Evolutionary conservation across 2,329 filamentous ascomycete genomes (phyloP).

Genomic region (Cordyceps pruinosa): DNA sequence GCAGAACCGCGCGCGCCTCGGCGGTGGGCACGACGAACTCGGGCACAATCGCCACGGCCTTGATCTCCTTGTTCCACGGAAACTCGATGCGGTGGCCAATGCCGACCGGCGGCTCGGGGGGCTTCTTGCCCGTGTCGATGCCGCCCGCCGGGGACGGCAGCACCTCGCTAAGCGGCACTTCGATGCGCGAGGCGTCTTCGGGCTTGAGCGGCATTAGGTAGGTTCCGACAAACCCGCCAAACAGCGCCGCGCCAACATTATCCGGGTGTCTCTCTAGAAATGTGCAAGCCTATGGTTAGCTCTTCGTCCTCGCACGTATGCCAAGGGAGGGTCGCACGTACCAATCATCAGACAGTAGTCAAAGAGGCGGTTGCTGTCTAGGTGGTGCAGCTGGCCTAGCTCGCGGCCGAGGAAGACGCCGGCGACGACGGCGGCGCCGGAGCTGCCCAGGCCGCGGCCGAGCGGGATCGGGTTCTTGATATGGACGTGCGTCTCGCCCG

Average conservation of each 20-base stretch:
- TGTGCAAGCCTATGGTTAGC: not conserved
- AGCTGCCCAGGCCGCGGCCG: slow-evolving; percentile 87
- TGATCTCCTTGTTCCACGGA: slow-evolving; percentile 88
- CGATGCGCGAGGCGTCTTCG: slow-evolving; percentile 80
- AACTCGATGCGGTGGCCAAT: slow-evolving; percentile 98
- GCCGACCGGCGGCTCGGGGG: slow-evolving; percentile 80
- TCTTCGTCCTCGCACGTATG: not conserved
- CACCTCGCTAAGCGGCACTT: slow-evolving; percentile 92
- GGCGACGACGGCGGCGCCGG: slow-evolving; percentile 88
- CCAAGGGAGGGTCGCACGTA: slow-evolving; percentile 33
- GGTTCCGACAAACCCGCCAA: slow-evolving; percentile 93
- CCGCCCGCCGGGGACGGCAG: slow-evolving; percentile 85
- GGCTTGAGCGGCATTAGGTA: slow-evolving; percentile 89
- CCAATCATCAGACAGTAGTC: slow-evolving; percentile 98
- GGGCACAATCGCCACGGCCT: slow-evolving; percentile 92
- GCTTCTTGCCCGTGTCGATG: slow-evolving; percentile 77
- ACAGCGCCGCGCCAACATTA: slow-evolving; percentile 90
- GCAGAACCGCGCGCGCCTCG: slow-evolving; percentile 79
- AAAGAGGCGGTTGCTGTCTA: slow-evolving; percentile 76
- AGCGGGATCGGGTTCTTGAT: slow-evolving; percentile 94
- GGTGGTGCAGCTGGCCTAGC: slow-evolving; percentile 66
- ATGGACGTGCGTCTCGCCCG: slow-evolving; percentile 80
- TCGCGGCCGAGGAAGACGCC: slow-evolving; percentile 91
- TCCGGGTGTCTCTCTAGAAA: slow-evolving; percentile 73
- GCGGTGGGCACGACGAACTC: slow-evolving; percentile 95